Conservation (phyloP, 139 green algal species). For the Chlorella sp. region DNA sequence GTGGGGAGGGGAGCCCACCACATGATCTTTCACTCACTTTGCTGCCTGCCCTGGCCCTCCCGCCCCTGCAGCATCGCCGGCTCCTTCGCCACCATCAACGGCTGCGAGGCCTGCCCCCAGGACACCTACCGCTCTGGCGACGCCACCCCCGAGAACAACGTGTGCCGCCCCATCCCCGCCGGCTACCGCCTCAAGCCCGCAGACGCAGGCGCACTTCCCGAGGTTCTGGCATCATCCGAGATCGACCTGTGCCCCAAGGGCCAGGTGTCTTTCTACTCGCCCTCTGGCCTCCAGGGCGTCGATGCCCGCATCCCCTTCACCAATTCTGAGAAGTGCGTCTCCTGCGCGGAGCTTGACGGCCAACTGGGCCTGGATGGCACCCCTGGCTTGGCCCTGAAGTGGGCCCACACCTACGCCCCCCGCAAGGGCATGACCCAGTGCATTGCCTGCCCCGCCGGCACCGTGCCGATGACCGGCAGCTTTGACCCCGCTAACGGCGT, state of each 20-base stretch:
- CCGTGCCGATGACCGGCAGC: neutral
- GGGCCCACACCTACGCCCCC: neutral
- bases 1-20: no score
- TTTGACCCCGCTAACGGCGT: neutral
- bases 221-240: neutral
- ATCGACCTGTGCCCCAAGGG: neutral
- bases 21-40: neutral
- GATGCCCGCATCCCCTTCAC: no score
- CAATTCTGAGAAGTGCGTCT: neutral
- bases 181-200: neutral
- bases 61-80: neutral
- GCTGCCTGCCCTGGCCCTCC: neutral
- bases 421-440: conserved; percentile 23
- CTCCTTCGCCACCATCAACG: neutral
- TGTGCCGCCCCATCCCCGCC: conserved; percentile 13
- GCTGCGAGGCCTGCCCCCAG: neutral
- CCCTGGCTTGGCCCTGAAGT: neutral
- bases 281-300: neutral
- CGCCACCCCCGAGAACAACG: conserved; percentile 27
- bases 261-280: neutral
- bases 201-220: neutral
- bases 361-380: neutral
- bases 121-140: conserved; percentile 20
- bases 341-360: neutral
- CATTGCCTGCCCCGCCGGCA: conserved; percentile 1